Percentiles rank a stretch among this genome's conserved stretches.
phyloP scores from a whole-genome alignment of 805 yeast genomes.

The Pichia kluyveri region DNA sequence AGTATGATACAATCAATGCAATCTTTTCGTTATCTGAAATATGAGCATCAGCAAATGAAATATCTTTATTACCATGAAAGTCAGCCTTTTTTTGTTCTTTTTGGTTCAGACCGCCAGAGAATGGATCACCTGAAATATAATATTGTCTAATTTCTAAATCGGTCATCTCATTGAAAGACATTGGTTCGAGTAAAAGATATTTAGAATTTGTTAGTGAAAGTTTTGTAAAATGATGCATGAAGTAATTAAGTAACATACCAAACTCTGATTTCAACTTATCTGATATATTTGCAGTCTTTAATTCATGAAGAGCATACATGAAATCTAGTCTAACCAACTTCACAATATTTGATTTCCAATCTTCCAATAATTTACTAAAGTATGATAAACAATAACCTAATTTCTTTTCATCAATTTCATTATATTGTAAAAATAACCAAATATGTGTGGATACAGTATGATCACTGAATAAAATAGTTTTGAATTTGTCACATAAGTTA shows the following conservation, averaged over 20 bases:
- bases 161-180: constrained; percentile 46
- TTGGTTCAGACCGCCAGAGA: constrained; percentile 15
- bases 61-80: constrained; percentile 9
- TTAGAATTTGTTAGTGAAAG: constrained; percentile 39
- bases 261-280: constrained; percentile 48
- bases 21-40: constrained; percentile 20
- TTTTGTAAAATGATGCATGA: constrained; percentile 47
- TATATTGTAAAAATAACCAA: constrained; percentile 47
- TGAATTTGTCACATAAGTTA: constrained; percentile 21
- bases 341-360: constrained; percentile 45
- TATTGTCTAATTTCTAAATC: constrained; percentile 40
- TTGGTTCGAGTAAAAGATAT: constrained; percentile 49
- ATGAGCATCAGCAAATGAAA: constrained; percentile 10
- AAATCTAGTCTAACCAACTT: constrained; percentile 65
- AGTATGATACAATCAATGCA: constrained; percentile 16
- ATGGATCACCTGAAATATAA: constrained; percentile 49
- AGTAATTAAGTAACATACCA: constrained; percentile 56
- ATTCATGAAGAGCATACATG: constrained; percentile 45
- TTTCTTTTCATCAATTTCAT: constrained; percentile 51
- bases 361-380: constrained; percentile 62
- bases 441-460: constrained; percentile 59
- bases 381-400: constrained; percentile 58
- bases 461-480: constrained; percentile 43
- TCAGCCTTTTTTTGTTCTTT: constrained; percentile 25
- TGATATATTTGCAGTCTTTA: constrained; percentile 41